These are phyloP conservation scores for Solanum habrochaites DNA, from an alignment of 257 asterid species.

Conservation along the genomic window DNA sequence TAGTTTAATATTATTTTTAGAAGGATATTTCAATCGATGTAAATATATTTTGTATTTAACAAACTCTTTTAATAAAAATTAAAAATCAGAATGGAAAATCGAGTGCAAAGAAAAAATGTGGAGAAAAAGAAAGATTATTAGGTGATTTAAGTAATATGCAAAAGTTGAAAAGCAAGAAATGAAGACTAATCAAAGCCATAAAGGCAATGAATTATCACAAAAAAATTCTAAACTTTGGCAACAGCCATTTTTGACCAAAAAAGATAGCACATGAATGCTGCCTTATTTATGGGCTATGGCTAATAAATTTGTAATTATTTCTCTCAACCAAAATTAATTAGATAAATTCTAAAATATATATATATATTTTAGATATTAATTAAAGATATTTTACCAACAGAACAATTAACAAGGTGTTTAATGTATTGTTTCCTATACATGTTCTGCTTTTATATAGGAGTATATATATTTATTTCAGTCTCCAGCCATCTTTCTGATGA, in stretches of 20 bases:
- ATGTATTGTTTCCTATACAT: not conserved
- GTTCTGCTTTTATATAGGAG: not conserved
- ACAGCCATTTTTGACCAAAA: not conserved
- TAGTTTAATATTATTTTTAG: no score
- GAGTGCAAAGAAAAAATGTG: not conserved
- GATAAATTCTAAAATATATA: not conserved
- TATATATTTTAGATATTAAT: not conserved
- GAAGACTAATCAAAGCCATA: not conserved
- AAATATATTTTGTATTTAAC: no score
- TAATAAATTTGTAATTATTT: not conserved
- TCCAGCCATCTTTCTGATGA: not conserved
- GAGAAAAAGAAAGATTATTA: not conserved
- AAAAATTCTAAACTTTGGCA: not conserved
- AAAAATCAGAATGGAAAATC: no score
- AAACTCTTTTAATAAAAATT: no score
- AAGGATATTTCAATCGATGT: no score
- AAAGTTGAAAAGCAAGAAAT: not conserved
- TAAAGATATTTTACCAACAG: not conserved
- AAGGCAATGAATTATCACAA: not conserved
- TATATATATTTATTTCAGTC: not conserved
- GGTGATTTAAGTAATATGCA: not conserved
- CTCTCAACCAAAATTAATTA: not conserved
- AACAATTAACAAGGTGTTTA: not conserved
- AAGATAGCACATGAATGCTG: not conserved
- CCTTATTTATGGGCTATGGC: not conserved